phyloP scores from a whole-genome alignment of 441 rosid genomes.

The Theobroma grandiflorum region DNA sequence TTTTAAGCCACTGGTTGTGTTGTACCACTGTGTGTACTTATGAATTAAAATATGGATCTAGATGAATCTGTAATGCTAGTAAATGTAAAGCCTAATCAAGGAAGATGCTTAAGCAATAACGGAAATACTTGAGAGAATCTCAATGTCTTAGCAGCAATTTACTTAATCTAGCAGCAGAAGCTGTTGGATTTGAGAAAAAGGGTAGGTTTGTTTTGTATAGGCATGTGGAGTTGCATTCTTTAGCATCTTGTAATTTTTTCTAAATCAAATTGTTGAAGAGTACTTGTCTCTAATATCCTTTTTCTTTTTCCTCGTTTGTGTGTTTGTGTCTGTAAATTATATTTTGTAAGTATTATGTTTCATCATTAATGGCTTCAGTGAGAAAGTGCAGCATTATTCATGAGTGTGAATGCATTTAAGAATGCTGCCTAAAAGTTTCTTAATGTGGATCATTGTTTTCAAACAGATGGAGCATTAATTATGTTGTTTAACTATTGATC shows the following conservation, averaged over 20 bases:
- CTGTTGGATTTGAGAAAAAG: conserved; percentile 1
- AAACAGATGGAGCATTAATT: background rate
- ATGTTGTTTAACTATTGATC: background rate
- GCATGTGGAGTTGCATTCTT: background rate
- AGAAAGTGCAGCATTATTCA: background rate
- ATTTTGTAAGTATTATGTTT: background rate
- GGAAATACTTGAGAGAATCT: conserved; percentile 1
- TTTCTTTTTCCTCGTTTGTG: background rate
- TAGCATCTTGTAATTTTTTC: background rate
- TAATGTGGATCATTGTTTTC: conserved; percentile 6
- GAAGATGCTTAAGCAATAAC: background rate
- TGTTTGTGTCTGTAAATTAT: background rate
- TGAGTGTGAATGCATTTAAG: background rate
- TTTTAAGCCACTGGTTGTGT: too few relatives aligned
- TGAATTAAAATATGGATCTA: conserved; percentile 4
- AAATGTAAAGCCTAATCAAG: background rate
- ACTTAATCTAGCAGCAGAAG: background rate
- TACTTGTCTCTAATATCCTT: background rate
- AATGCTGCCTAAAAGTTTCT: conserved; percentile 6
- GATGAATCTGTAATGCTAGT: background rate
- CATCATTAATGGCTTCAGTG: conserved; percentile 18
- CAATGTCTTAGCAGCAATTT: conserved; percentile 17
- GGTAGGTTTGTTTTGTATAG: conserved; percentile 4
- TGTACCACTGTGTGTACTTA: background rate
- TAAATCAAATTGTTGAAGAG: background rate